phyloP scores from a whole-genome alignment of 139 green algal genomes.

The Eudorina sp. region DNA sequence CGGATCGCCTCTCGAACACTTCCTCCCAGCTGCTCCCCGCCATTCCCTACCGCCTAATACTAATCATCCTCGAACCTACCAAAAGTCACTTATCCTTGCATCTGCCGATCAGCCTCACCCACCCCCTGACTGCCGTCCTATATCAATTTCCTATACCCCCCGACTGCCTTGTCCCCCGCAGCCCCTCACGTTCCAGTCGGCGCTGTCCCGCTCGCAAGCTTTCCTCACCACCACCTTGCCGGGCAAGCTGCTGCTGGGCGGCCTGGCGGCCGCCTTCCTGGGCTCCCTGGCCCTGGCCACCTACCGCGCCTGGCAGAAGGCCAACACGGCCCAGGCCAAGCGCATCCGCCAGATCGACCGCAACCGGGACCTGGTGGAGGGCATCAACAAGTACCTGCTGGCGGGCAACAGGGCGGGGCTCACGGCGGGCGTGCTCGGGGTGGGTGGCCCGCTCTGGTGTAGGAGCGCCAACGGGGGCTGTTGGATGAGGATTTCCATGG shows the following conservation, averaged over 20 bases:
- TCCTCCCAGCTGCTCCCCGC: too few species aligned
- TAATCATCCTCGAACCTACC: too few species aligned
- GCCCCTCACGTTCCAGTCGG: constrained; percentile 17
- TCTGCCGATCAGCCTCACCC: too few species aligned
- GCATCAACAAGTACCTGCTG: constrained; percentile 84
- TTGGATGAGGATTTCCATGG: too few species aligned
- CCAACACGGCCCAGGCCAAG: constrained; percentile 64
- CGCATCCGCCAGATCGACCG: constrained; percentile 78
- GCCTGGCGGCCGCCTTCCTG: constrained; percentile 51
- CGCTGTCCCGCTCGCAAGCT: not conserved
- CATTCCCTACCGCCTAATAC: too few species aligned
- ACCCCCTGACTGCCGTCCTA: too few species aligned
- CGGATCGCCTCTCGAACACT: too few species aligned
- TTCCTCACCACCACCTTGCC: constrained; percentile 31
- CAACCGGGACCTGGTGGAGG: constrained; percentile 84
- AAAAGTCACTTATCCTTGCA: too few species aligned
- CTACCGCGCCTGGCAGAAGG: constrained; percentile 59
- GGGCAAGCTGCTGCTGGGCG: constrained; percentile 38
- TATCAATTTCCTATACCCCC: too few species aligned
- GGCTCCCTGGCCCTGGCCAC: constrained; percentile 69
- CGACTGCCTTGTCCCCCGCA: not conserved
- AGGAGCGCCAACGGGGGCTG: too few species aligned
- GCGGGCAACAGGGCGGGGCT: constrained; percentile 75
- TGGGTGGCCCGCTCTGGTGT: constrained; percentile 31
- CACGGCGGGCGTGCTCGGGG: constrained; percentile 57